Base-by-base conservation (phyloP, 208 protist genomes). In the Tritrichomonas musculus region DNA sequence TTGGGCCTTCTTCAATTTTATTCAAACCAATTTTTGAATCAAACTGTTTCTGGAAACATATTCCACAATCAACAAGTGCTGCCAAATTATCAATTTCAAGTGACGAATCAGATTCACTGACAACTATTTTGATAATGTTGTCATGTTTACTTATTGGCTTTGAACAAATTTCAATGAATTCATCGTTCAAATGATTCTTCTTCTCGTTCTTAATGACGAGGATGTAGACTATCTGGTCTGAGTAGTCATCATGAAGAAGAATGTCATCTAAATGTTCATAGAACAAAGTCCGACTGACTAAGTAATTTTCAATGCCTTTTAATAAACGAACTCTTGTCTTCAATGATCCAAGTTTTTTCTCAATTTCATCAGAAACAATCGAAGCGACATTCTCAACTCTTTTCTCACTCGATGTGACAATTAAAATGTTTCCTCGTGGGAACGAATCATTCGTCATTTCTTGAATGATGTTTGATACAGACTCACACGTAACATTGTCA, bases 81-180 rank as follows among this genome's bases (percentile, higher is more conserved):
- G 0, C 47, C 9, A 88, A 47, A 14, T 57, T 22, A 53, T 84
- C 44, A n/a, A 84, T 84, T 53, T 41, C 57, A 20, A 88, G n/a
- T 53, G 77, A 88, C 39, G 77, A 88, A n/a, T 88, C 77, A 39
- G 57, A 57, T 39, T 41, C 1, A 57, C 57, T 88, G 17, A 88
- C 27, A 47, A 88, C n/a, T 25, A 88, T 60, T 57, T 88, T 88
- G 27, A 88, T 57, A 39, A 88, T 57, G 39, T 88, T 88, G 25
- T 8, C 5, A 60, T 88, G 25, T 27, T 57, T 39, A 11, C 0
- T 0, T 22, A 88, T 88, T 5, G 44, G 9, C 0, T 39, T 33
- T 30, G 53, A 57, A 39, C 2, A 41, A 39, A 88, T 88, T 5
- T 88, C 25, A n/a, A 57, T 88, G n/a, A 33, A 22, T 13, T n/a